A percentile compares a stretch with the other conserved stretches of the same genome.
Conservation (phyloP, 2,329 filamentous ascomycete genomes). For the Ceratocystis harringtonii region DNA sequence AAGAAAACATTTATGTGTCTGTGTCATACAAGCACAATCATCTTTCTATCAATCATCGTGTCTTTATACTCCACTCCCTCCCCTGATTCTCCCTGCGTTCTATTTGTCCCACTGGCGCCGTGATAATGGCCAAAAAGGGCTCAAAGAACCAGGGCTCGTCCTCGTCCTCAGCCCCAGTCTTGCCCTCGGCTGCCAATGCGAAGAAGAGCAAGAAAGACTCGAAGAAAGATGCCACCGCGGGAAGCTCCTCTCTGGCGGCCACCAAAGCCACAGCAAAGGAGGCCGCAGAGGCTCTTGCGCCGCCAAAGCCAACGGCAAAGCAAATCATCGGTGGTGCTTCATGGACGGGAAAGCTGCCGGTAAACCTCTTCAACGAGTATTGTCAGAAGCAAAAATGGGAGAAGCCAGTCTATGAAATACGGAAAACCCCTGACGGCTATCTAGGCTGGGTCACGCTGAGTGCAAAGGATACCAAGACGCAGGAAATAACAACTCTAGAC, state of each 20-base stretch:
- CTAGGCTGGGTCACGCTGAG: constrained; percentile 70
- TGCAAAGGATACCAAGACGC: constrained; percentile 64
- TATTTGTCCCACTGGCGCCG: not conserved
- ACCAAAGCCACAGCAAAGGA: constrained; percentile 12
- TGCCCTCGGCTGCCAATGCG: not conserved
- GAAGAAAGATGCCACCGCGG: not conserved
- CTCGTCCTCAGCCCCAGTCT: not conserved
- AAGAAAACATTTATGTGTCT: not conserved
- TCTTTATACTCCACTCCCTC: not conserved
- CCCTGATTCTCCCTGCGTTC: not conserved
- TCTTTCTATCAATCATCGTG: not conserved
- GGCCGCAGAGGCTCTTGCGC: constrained; percentile 23
- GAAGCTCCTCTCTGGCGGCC: not conserved
- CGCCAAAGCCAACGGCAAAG: constrained; percentile 49
- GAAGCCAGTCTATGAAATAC: constrained; percentile 78
- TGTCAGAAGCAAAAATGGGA: constrained; percentile 95
- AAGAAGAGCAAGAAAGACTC: constrained; percentile 15
- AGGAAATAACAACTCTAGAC: constrained; percentile 57
- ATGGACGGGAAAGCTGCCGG: constrained; percentile 93
- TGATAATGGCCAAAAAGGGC: constrained; percentile 14
- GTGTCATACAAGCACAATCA: not conserved
- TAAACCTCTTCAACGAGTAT: constrained; percentile 85
- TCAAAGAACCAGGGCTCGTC: constrained; percentile 8
- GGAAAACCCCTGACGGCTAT: constrained; percentile 57
- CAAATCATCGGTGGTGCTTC: constrained; percentile 86